Conservation (phyloP, 2,329 filamentous ascomycete genomes). For the Lasiodiplodia theobromae region DNA sequence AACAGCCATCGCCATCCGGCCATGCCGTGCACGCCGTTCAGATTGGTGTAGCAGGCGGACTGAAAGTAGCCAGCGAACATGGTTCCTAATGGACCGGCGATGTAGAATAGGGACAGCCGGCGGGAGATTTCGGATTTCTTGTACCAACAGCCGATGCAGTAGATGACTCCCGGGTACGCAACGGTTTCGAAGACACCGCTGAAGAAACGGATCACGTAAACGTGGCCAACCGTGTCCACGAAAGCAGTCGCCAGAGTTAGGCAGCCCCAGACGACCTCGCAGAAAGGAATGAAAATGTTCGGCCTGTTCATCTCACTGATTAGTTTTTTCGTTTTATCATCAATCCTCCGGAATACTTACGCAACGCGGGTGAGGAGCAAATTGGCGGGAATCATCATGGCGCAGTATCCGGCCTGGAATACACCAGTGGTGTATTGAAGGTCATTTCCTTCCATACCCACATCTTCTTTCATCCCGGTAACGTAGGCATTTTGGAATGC, state of each 20-base stretch:
- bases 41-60: conserved; percentile 29
- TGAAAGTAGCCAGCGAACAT: conserved; percentile 31
- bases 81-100: conserved; percentile 27
- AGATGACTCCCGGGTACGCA: conserved; percentile 31
- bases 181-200: conserved; percentile 26
- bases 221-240: conserved; percentile 2
- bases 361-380: not conserved
- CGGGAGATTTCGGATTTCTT: conserved; percentile 32
- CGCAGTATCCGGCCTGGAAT: conserved; percentile 14
- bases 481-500: conserved; percentile 54
- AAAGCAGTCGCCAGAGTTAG: conserved; percentile 12
- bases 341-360: not conserved
- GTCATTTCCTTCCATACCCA: conserved; percentile 44
- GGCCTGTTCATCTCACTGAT: not conserved
- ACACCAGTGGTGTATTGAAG: conserved; percentile 12
- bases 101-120: conserved; percentile 31
- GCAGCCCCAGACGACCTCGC: conserved; percentile 14
- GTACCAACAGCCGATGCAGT: conserved; percentile 34
- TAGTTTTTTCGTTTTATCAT: not conserved
- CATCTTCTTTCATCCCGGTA: conserved; percentile 47
- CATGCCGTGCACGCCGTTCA: conserved; percentile 36
- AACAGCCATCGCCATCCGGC: conserved; percentile 20
- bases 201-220: conserved; percentile 19
- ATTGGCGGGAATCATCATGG: conserved; percentile 16
- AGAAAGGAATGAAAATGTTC: conserved; percentile 12